Percentiles rank a stretch among this genome's conserved stretches.
Evolutionary conservation across 2,329 filamentous ascomycete genomes (phyloP).

Genomic region (Pseudogymnoascus sp.): DNA sequence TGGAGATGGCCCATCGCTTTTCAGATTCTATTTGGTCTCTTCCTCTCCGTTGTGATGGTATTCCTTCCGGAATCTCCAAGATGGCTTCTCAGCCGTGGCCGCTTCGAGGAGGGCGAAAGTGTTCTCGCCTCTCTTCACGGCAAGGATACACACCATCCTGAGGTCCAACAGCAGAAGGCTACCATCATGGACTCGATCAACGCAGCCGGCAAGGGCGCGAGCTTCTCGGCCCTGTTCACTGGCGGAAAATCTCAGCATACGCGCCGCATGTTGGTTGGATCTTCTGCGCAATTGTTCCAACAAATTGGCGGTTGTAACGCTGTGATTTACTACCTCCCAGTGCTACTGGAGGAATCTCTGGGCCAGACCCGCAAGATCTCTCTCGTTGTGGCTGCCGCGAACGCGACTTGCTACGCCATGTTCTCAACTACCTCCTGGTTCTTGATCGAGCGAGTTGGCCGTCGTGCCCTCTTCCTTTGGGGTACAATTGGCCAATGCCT

Average conservation of each 20-base stretch:
- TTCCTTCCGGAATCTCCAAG: constrained; percentile 86
- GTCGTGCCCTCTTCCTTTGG: constrained; percentile 57
- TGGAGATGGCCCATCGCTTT: constrained; percentile 81
- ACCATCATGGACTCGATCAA: constrained; percentile 47
- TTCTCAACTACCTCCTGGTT: constrained; percentile 34
- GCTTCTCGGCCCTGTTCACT: constrained; percentile 35
- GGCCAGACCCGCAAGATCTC: background rate
- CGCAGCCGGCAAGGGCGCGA: constrained; percentile 28
- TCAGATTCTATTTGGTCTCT: constrained; percentile 68
- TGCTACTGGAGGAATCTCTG: background rate
- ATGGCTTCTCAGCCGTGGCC: constrained; percentile 57
- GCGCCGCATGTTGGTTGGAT: constrained; percentile 33
- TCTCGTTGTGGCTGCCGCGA: background rate
- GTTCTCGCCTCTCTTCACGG: constrained; percentile 14
- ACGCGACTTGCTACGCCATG: constrained; percentile 36
- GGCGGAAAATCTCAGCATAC: constrained; percentile 43
- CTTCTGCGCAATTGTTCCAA: constrained; percentile 37
- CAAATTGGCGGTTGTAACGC: constrained; percentile 36
- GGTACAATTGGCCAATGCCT: background rate
- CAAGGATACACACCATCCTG: constrained; percentile 34
- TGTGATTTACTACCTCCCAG: constrained; percentile 29
- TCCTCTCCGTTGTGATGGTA: constrained; percentile 50
- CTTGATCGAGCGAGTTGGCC: constrained; percentile 48
- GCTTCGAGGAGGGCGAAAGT: background rate
- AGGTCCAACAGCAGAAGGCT: constrained; percentile 42